Conservation (phyloP, 352 stramenopile species). For the Phytophthora fragariae region DNA sequence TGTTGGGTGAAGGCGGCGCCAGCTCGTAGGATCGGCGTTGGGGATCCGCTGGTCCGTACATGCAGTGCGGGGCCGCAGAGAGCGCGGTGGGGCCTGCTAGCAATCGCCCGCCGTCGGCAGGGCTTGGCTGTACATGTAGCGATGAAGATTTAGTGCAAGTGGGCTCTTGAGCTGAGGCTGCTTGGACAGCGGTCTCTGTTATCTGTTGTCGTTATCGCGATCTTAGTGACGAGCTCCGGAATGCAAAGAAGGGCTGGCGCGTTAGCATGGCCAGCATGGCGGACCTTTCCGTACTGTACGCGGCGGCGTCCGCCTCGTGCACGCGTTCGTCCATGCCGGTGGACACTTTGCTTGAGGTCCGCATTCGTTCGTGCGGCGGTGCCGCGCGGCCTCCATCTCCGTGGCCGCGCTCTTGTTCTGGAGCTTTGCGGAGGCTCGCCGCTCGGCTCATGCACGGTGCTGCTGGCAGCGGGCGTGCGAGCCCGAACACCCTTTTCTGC, state of each 20-base stretch:
- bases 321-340: slow-evolving; percentile 11
- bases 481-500: slow-evolving; percentile 25
- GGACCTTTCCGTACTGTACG: slow-evolving; percentile 21
- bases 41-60: slow-evolving; percentile 29
- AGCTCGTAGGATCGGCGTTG: slow-evolving; percentile 27
- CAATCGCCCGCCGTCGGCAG: background rate
- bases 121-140: background rate
- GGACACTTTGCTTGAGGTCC: slow-evolving; percentile 1
- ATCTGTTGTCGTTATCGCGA: slow-evolving; percentile 14
- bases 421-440: slow-evolving; percentile 5
- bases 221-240: slow-evolving; percentile 36
- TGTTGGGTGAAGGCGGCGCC: slow-evolving; percentile 18
- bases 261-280: slow-evolving; percentile 18
- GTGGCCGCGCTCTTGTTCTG: slow-evolving; percentile 40
- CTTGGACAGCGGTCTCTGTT: slow-evolving; percentile 6
- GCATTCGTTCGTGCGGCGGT: slow-evolving; percentile 12
- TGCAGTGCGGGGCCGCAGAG: background rate
- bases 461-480: background rate
- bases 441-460: background rate
- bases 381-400: slow-evolving; percentile 25
- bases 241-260: slow-evolving; percentile 39
- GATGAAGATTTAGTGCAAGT: background rate
- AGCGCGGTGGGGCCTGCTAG: background rate
- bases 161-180: background rate
- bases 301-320: slow-evolving; percentile 7